phyloP scores from a whole-genome alignment of 2,329 filamentous ascomycete genomes.

The Teratosphaeria gauchensis region DNA sequence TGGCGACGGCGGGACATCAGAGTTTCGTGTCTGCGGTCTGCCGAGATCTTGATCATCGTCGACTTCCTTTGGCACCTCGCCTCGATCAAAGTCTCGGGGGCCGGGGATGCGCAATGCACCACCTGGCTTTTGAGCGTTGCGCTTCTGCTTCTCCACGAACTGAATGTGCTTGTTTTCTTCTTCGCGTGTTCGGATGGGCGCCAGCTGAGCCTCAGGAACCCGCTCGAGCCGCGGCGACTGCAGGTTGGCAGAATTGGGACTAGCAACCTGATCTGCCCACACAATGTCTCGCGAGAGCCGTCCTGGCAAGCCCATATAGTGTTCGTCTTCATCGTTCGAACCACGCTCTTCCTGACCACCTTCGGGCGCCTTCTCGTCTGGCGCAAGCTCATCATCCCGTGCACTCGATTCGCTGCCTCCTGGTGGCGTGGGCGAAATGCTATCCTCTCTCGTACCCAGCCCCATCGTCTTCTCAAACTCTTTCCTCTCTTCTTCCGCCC shows the following conservation, averaged over 20 bases:
- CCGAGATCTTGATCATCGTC: constrained; percentile 32
- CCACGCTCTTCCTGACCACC: background rate
- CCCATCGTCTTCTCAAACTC: constrained; percentile 37
- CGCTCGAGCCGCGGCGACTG: constrained; percentile 35
- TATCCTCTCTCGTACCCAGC: constrained; percentile 21
- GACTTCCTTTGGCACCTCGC: constrained; percentile 57
- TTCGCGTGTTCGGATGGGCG: constrained; percentile 44
- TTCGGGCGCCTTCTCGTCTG: constrained; percentile 3
- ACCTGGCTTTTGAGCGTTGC: constrained; percentile 50
- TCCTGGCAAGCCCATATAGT: constrained; percentile 17
- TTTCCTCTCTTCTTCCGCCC: constrained; percentile 27
- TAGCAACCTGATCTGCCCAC: constrained; percentile 56
- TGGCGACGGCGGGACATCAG: background rate
- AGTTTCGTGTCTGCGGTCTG: constrained; percentile 20
- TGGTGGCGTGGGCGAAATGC: constrained; percentile 26
- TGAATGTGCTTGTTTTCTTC: constrained; percentile 60
- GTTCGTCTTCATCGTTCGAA: background rate
- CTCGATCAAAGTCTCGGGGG: constrained; percentile 79
- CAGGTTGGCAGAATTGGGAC: constrained; percentile 2
- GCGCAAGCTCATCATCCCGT: constrained; percentile 4
- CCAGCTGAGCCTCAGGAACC: constrained; percentile 35
- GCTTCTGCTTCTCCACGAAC: constrained; percentile 75
- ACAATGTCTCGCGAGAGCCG: constrained; percentile 43
- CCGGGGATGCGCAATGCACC: constrained; percentile 80
- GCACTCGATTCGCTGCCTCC: constrained; percentile 18